phyloP scores from a whole-genome alignment of 768 basidiomycete genomes.

The Suillus bovinus region DNA sequence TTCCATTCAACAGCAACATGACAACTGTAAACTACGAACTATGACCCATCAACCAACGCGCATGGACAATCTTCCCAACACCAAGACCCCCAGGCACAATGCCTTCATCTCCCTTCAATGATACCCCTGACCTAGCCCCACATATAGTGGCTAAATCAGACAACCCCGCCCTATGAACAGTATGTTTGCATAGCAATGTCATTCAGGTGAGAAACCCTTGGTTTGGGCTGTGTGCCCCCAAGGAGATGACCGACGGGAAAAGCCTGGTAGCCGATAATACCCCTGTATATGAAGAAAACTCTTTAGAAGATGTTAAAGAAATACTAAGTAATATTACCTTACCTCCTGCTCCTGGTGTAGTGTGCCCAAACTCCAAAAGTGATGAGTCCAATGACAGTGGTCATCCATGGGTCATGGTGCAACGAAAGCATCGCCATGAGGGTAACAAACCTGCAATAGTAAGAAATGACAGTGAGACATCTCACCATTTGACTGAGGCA shows the following conservation, averaged over 20 bases:
- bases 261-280: background rate
- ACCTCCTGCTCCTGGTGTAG: background rate
- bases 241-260: background rate
- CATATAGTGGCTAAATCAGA: background rate
- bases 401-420: background rate
- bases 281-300: background rate
- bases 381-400: background rate
- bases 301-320: background rate
- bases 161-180: background rate
- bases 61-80: background rate
- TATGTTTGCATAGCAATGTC: background rate
- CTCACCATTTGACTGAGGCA: no score
- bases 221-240: background rate
- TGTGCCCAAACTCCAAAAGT: background rate
- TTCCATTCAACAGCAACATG: background rate
- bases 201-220: background rate
- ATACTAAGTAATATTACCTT: background rate
- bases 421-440: background rate
- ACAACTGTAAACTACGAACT: background rate
- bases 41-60: background rate
- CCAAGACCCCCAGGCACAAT: background rate
- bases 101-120: no score
- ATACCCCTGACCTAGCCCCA: background rate
- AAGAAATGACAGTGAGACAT: no score
- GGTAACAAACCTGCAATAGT: no score